Conservation (phyloP, 106 monocot species). For the Acanthochlamys bracteata region DNA sequence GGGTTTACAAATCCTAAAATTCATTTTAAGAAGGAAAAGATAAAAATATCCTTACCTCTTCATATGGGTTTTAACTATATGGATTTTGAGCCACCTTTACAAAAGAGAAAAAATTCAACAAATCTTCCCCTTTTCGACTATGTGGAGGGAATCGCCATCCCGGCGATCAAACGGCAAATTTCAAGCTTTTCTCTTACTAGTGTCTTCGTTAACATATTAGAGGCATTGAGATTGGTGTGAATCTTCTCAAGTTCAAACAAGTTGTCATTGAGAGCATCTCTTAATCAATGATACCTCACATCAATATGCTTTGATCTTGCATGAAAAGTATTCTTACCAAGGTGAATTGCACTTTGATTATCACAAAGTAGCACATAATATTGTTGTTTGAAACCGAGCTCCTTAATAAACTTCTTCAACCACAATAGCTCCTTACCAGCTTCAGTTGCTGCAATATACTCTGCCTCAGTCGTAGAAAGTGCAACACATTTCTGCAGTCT, state of each 20-base stretch:
- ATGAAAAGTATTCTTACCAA: not conserved
- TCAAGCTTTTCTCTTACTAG: not conserved
- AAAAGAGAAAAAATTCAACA: not conserved
- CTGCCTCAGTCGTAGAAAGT: not conserved
- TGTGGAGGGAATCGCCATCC: not conserved
- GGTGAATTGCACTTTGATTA: not conserved
- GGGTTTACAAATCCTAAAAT: not conserved
- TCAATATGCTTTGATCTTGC: not conserved
- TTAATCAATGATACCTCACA: not conserved
- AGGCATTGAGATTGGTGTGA: not conserved
- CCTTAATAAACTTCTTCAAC: not conserved
- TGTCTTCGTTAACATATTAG: not conserved
- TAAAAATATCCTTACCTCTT: not conserved
- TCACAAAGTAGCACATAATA: not conserved
- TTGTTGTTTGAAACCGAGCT: not conserved
- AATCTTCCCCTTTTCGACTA: not conserved
- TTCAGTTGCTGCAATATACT: not conserved
- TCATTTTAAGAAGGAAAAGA: not conserved
- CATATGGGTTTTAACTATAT: not conserved
- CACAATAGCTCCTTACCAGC: not conserved
- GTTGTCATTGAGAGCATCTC: not conserved
- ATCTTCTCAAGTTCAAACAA: not conserved
- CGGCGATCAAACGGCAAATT: not conserved
- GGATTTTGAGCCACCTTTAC: not conserved
- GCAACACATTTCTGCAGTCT: not conserved